These are phyloP conservation scores for Aspergillus taichungensis DNA, from an alignment of 495 filamentous ascomycete genomes.

Conservation along the genomic window DNA sequence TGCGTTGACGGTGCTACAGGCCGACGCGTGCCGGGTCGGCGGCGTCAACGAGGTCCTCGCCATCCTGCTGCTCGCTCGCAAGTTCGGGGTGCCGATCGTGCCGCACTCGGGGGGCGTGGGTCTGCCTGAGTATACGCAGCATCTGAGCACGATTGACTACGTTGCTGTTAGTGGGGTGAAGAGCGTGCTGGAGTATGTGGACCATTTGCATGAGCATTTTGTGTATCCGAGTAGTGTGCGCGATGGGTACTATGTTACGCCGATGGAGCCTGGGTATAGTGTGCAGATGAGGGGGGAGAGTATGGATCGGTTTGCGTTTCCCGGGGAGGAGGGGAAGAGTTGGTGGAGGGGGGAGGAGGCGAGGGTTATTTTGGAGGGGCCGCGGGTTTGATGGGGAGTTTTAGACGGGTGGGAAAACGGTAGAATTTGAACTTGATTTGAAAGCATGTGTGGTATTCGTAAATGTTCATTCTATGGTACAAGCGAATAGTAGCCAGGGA, in stretches of 20 bases:
- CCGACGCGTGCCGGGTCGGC: conserved; percentile 85
- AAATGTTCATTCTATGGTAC: conserved; percentile 5
- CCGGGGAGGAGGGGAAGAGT: conserved; percentile 64
- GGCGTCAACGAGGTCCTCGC: conserved; percentile 90
- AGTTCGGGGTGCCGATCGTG: conserved; percentile 74
- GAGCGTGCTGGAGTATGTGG: conserved; percentile 83
- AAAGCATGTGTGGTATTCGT: conserved; percentile 18
- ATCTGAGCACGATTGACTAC: conserved; percentile 90
- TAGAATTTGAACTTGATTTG: conserved; percentile 3
- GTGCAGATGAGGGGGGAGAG: conserved; percentile 89
- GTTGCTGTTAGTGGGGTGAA: conserved; percentile 76
- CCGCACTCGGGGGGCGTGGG: conserved; percentile 87
- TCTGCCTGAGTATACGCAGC: conserved; percentile 89
- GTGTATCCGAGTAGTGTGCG: conserved; percentile 68
- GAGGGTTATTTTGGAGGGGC: conserved; percentile 52
- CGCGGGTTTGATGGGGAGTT: conserved; percentile 23
- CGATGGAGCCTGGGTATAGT: conserved; percentile 72
- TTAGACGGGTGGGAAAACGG: neutral
- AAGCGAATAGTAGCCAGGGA: too few species aligned
- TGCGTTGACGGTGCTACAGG: conserved; percentile 81
- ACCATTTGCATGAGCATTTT: conserved; percentile 92
- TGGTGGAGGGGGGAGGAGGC: conserved; percentile 77
- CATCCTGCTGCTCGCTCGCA: conserved; percentile 83
- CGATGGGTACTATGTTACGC: conserved; percentile 83
- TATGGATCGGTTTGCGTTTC: conserved; percentile 70